Base-by-base conservation (phyloP, 768 basidiomycete species). In the Fomitopsis pulvina region DNA sequence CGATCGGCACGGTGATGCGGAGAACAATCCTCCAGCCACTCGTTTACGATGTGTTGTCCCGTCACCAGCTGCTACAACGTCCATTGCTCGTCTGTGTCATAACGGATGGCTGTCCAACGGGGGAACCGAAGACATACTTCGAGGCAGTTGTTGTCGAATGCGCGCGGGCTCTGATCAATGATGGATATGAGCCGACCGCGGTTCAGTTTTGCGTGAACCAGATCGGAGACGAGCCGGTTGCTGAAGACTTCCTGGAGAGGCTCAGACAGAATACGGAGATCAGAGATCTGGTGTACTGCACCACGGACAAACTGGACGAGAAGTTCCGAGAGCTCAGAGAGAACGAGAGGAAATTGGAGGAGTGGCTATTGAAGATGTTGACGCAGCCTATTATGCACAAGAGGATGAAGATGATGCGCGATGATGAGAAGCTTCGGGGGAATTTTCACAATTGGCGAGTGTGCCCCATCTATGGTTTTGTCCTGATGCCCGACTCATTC, bases 291-390 rank as follows among this genome's bases (percentile, higher is more conserved):
- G 14, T 44, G 9, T 44, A 53, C 25, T 53, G 47, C 52, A 53
- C 47, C 3, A 41, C 40, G 18, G 52, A 53, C 18, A 21, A 48
- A 24, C 47, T 53, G 10, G 52, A 53, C 29, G 41, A 20, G 25
- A 41, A 48, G 40, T 53, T 41, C 47, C 6, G 25, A 20, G 48
- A 48, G 40, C 20, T 53, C 3, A 26, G 32, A 12, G 29, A 20
- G n/a, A 53, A 50, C 27, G 41, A 51, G 16, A 22, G 38, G 10
- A 14, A 21, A 26, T 28, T 53, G 1, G 52, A 53, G 14, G 47
- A 42, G 26, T 53, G 52, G 52, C 47, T 53, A 6, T 27, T 53
- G 14, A 43, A 51, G 26, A 21, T 53, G n/a, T 14, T 54, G 10
- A 39, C 52, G 6, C 9, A 22, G 3, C 46, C 46, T 10, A 47